A percentile compares a stretch with the other conserved stretches of the same genome.
Evolutionary conservation across 495 filamentous ascomycete species (phyloP).

Genomic region (Cudoniella acicularis): DNA sequence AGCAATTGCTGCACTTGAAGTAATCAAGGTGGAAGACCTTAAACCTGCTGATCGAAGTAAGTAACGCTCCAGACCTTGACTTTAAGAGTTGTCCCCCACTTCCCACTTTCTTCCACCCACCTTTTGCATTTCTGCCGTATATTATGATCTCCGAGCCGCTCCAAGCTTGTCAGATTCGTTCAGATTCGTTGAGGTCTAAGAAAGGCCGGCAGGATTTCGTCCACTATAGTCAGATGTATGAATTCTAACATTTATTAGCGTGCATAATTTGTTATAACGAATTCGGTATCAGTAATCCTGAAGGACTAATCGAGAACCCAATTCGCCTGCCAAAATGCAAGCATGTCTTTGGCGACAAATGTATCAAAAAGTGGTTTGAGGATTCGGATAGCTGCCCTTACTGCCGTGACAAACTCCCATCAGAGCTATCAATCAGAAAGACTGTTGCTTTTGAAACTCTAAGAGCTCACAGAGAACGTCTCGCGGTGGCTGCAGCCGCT

Average conservation of each 20-base stretch:
- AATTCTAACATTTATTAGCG: slow-evolving; percentile 30
- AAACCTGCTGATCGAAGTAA: slow-evolving; percentile 44
- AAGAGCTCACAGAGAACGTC: slow-evolving; percentile 1
- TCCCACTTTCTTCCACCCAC: not conserved
- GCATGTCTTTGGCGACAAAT: slow-evolving; percentile 55
- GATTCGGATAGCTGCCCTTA: slow-evolving; percentile 57
- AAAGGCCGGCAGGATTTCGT: no score
- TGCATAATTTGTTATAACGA: slow-evolving; percentile 58
- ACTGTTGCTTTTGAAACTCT: not conserved
- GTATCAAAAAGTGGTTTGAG: slow-evolving; percentile 58
- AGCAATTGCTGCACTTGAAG: slow-evolving; percentile 41
- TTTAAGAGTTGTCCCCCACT: not conserved
- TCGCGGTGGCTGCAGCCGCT: not conserved
- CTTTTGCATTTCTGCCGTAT: no score
- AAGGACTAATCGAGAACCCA: slow-evolving; percentile 46
- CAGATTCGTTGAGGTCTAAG: no score
- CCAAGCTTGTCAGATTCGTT: no score
- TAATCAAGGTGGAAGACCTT: slow-evolving; percentile 37
- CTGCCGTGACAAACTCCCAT: slow-evolving; percentile 53
- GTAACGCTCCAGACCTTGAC: slow-evolving; percentile 18
- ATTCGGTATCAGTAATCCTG: slow-evolving; percentile 46
- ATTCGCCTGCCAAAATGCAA: slow-evolving; percentile 53
- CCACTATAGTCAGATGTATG: no score
- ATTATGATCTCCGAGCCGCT: no score
- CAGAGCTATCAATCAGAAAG: slow-evolving; percentile 31